These are phyloP conservation scores for Kalanchoe fedtschenkoi DNA, from an alignment of 164 flowering plant genomes.

Conservation along the genomic window DNA sequence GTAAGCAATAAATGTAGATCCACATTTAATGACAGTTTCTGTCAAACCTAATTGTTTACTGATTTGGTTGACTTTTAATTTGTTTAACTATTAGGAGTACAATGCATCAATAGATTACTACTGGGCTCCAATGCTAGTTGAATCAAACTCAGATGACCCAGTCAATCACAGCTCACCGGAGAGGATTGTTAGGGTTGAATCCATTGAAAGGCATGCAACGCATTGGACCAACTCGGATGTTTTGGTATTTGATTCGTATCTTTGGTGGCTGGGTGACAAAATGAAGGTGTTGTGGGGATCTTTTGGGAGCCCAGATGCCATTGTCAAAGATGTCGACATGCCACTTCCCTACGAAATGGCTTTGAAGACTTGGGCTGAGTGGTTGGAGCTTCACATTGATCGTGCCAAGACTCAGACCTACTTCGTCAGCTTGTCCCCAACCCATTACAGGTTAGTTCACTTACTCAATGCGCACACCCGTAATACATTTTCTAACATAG, in stretches of 20 bases:
- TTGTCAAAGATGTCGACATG: slow-evolving; percentile 39
- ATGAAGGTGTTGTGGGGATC: slow-evolving; percentile 72
- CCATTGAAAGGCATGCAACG: slow-evolving; percentile 55
- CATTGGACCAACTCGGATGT: slow-evolving; percentile 71
- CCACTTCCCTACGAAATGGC: slow-evolving; percentile 50
- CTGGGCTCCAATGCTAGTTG: slow-evolving; percentile 82
- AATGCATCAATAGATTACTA: too few relatives aligned
- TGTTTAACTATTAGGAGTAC: slow-evolving; percentile 34
- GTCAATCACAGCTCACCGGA: slow-evolving; percentile 39
- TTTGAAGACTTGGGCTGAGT: slow-evolving; percentile 56
- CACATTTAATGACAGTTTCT: neutral
- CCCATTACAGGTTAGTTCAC: slow-evolving; percentile 48
- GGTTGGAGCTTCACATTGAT: slow-evolving; percentile 53
- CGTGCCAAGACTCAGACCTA: slow-evolving; percentile 35
- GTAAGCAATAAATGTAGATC: slow-evolving; percentile 21
- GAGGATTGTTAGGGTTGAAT: slow-evolving; percentile 36
- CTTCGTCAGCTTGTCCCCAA: slow-evolving; percentile 59
- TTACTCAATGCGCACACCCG: neutral
- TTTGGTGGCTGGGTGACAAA: slow-evolving; percentile 68
- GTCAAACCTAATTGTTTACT: neutral
- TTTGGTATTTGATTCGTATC: slow-evolving; percentile 58
- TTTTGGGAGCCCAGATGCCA: slow-evolving; percentile 31
- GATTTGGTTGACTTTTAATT: neutral
- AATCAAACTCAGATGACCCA: slow-evolving; percentile 77
- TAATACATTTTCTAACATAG: neutral